phyloP scores from a whole-genome alignment of 352 stramenopile species.

The Pythium phragmiticola region DNA sequence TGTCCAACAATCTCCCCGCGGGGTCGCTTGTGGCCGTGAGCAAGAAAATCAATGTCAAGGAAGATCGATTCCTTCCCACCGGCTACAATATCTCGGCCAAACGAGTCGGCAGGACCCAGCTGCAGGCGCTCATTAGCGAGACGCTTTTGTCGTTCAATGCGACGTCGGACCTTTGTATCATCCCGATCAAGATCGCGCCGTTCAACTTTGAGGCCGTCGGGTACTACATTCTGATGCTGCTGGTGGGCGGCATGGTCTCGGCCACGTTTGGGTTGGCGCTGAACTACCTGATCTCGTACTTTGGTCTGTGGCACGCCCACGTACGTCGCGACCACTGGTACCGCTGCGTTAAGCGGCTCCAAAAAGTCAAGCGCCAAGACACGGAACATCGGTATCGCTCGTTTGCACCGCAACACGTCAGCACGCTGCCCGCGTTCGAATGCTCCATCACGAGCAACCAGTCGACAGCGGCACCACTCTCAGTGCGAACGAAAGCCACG shows the following conservation, averaged over 20 bases:
- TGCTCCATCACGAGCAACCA: constrained; percentile 19
- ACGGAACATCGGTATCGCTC: constrained; percentile 74
- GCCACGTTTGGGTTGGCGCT: constrained; percentile 56
- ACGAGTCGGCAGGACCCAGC: constrained; percentile 45
- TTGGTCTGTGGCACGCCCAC: constrained; percentile 81
- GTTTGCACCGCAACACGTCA: constrained; percentile 68
- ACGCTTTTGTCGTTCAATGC: constrained; percentile 46
- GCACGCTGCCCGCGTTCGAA: constrained; percentile 28
- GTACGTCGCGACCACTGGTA: constrained; percentile 85
- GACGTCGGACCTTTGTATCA: constrained; percentile 56
- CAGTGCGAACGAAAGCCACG: constrained; percentile 26
- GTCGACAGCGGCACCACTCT: constrained; percentile 15
- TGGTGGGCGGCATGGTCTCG: constrained; percentile 71
- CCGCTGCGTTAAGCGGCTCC: constrained; percentile 63
- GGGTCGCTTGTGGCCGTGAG: constrained; percentile 59
- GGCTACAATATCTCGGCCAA: constrained; percentile 30
- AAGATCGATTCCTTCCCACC: constrained; percentile 49
- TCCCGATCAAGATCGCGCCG: constrained; percentile 53
- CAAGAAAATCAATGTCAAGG: constrained; percentile 58
- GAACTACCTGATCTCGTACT: constrained; percentile 81
- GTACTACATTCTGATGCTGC: constrained; percentile 69
- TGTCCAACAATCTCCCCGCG: constrained; percentile 57
- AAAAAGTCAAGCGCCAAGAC: constrained; percentile 78
- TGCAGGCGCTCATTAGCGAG: constrained; percentile 46
- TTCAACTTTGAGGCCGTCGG: constrained; percentile 57